phyloP scores from a whole-genome alignment of 495 filamentous ascomycete genomes.

The Neurospora sp. region DNA sequence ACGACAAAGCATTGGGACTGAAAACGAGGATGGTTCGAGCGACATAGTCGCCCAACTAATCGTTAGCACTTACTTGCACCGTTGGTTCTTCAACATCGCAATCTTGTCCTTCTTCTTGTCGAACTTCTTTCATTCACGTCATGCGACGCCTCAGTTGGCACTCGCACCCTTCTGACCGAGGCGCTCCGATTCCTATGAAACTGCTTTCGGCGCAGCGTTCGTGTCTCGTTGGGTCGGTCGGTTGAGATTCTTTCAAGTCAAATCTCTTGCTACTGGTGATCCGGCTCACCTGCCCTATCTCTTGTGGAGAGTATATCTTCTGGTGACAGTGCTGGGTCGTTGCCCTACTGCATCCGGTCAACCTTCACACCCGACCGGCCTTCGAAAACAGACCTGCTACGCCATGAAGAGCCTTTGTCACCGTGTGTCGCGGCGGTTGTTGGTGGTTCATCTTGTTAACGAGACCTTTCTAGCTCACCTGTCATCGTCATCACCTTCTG shows the following conservation, averaged over 20 bases:
- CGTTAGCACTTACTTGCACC: background rate
- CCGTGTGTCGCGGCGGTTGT: background rate
- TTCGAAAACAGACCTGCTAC: background rate
- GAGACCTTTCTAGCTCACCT: background rate
- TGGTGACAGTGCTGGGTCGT: no score
- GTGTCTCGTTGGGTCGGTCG: background rate
- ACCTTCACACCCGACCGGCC: background rate
- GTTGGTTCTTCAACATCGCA: background rate
- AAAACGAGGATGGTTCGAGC: no score
- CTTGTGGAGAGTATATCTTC: no score
- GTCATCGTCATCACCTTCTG: background rate
- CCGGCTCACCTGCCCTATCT: background rate
- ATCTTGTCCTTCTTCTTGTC: background rate
- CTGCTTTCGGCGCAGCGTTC: background rate
- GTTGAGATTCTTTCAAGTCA: background rate
- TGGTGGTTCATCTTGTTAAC: background rate
- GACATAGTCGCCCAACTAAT: no score
- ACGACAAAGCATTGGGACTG: no score
- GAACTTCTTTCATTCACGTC: background rate
- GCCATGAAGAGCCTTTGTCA: background rate
- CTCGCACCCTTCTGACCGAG: background rate
- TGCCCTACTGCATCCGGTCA: background rate
- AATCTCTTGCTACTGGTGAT: background rate
- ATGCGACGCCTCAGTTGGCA: background rate
- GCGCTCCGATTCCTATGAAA: fast-evolving